These are phyloP conservation scores for Lolium rigidum DNA, from an alignment of 176 grass and related monocot species.

Conservation along the genomic window DNA sequence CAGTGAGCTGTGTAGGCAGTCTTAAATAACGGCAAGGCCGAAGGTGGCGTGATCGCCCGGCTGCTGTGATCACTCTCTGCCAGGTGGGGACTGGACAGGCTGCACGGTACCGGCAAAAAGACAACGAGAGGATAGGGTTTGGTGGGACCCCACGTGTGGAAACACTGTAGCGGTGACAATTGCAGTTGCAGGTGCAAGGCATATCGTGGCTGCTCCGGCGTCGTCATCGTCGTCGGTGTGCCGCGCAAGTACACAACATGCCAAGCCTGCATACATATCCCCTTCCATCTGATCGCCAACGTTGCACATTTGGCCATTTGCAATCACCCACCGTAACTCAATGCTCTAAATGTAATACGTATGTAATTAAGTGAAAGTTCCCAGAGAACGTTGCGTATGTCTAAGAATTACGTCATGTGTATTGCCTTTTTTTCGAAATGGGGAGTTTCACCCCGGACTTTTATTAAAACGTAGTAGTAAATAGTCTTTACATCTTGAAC, in stretches of 20 bases:
- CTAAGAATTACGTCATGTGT: no score
- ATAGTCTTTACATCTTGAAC: no score
- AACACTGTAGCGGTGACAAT: background rate
- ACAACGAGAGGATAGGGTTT: background rate
- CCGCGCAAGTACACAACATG: background rate
- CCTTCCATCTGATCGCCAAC: background rate
- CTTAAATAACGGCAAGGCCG: background rate
- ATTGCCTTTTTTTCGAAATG: no score
- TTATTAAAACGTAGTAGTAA: no score
- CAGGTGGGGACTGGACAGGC: background rate
- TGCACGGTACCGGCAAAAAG: background rate
- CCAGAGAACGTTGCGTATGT: no score
- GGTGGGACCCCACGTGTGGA: background rate
- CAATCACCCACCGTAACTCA: background rate
- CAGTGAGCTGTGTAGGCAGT: background rate
- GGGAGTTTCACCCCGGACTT: no score
- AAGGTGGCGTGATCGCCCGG: background rate
- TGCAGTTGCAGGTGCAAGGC: background rate
- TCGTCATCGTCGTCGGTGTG: background rate
- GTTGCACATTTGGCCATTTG: no score
- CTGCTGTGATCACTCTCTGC: background rate
- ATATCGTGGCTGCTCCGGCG: background rate
- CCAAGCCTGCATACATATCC: background rate
- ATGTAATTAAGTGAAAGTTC: no score
- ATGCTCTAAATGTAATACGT: background rate